Percentiles rank a stretch among this genome's conserved stretches.
phyloP scores from a whole-genome alignment of 805 yeast genomes.

The Pichia membranifaciens region DNA sequence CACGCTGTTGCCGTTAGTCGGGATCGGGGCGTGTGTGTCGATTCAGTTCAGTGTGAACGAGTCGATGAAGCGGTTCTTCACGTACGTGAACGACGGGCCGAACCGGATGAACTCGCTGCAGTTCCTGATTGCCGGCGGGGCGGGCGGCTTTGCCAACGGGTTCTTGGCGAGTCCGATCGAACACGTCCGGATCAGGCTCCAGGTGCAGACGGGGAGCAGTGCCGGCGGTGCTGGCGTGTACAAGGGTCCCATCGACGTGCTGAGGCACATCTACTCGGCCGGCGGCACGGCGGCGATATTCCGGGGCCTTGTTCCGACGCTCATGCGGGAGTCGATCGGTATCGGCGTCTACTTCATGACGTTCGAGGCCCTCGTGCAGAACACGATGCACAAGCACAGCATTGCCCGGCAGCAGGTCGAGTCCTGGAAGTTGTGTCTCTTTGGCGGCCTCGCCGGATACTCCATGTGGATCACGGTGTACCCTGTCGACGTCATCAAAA shows the following conservation, averaged over 20 bases:
- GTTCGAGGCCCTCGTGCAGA: slow-evolving; percentile 79
- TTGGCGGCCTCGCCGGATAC: slow-evolving; percentile 89
- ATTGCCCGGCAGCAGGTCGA: slow-evolving; percentile 68
- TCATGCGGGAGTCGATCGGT: slow-evolving; percentile 80
- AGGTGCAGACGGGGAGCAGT: slow-evolving; percentile 64
- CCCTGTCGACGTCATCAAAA: slow-evolving; percentile 89
- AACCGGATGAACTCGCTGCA: slow-evolving; percentile 50
- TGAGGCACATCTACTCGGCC: slow-evolving; percentile 47
- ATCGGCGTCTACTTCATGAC: slow-evolving; percentile 84
- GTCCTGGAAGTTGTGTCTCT: slow-evolving; percentile 78
- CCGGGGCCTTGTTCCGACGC: slow-evolving; percentile 79
- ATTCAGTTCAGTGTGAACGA: slow-evolving; percentile 95
- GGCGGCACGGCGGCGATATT: slow-evolving; percentile 52
- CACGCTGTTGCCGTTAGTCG: slow-evolving; percentile 85
- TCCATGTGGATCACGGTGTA: slow-evolving; percentile 80
- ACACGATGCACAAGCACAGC: slow-evolving; percentile 45
- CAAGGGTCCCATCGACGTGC: slow-evolving; percentile 74
- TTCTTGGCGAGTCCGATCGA: slow-evolving; percentile 91
- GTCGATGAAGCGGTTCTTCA: slow-evolving; percentile 78
- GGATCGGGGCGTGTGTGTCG: slow-evolving; percentile 97
- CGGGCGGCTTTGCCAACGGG: slow-evolving; percentile 91
- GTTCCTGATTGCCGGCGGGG: slow-evolving; percentile 76
- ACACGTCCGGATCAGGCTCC: slow-evolving; percentile 89
- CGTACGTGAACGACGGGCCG: slow-evolving; percentile 36
- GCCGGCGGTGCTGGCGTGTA: slow-evolving; percentile 17